Conservation (phyloP, 495 filamentous ascomycete genomes). For the Trichoderma orchidacearum region DNA sequence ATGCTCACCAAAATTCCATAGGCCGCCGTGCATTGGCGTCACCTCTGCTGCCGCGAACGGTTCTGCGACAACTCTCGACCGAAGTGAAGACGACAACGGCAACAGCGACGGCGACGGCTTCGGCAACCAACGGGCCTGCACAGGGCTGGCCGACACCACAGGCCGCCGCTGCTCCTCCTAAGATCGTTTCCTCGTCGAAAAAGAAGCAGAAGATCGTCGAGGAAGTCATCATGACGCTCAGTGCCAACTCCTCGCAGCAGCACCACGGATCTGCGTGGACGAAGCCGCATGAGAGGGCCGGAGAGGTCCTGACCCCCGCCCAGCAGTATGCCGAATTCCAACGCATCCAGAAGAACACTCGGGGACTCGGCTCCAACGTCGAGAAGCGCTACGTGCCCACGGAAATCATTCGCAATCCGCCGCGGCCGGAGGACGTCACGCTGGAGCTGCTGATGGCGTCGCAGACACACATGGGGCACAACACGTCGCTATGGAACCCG, state of each 20-base stretch:
- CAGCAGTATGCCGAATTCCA: constrained; percentile 2
- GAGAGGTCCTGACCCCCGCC: not conserved
- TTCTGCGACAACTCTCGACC: constrained; percentile 3
- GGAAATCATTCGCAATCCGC: constrained; percentile 53
- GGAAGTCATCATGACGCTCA: not conserved
- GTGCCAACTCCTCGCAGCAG: not conserved
- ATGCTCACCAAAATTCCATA: not conserved
- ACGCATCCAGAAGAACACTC: constrained; percentile 10
- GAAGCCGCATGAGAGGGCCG: not conserved
- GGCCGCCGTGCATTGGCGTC: not conserved
- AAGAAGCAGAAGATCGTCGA: constrained; percentile 2
- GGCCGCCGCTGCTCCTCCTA: not conserved
- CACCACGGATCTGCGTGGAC: constrained; percentile 2
- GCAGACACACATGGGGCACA: constrained; percentile 84
- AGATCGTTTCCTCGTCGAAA: not conserved
- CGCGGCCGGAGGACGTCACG: constrained; percentile 62
- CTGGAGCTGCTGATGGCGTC: constrained; percentile 86
- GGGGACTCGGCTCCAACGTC: constrained; percentile 39
- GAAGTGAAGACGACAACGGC: not conserved
- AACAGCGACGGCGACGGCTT: not conserved
- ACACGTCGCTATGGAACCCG: constrained; percentile 89
- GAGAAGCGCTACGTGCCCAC: constrained; percentile 52
- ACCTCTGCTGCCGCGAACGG: not conserved
- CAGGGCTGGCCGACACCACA: not conserved
- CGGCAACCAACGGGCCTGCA: not conserved